A percentile compares a stretch with the other conserved stretches of the same genome.
phyloP scores from a whole-genome alignment of 2,329 filamentous ascomycete species.

The Colletotrichum sp. region DNA sequence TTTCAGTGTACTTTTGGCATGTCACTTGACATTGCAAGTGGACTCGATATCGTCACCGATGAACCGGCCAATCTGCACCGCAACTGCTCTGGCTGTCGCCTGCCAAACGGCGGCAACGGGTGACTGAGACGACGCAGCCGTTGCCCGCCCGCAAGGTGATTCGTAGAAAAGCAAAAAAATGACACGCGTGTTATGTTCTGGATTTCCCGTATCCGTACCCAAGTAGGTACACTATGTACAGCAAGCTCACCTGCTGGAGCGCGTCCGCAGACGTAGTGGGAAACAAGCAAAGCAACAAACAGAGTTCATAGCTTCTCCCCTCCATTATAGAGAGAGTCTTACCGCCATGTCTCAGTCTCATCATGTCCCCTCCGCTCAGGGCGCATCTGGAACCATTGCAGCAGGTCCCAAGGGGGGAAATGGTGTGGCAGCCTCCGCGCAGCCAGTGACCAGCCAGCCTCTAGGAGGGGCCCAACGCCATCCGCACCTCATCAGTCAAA shows the following conservation, averaged over 20 bases:
- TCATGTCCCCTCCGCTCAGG: constrained; percentile 15
- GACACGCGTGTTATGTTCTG: neutral
- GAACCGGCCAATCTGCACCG: neutral
- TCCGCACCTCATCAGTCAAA: constrained; percentile 7
- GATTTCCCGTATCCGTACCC: neutral
- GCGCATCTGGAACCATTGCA: constrained; percentile 14
- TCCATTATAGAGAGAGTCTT: neutral
- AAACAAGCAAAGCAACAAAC: neutral
- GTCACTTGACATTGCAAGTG: neutral
- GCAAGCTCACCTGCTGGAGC: neutral
- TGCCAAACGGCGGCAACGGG: neutral
- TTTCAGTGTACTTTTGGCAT: neutral
- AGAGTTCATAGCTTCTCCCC: constrained; percentile 15
- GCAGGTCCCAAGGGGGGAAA: neutral
- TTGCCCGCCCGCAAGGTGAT: neutral
- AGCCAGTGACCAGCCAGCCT: neutral
- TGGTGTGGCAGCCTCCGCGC: constrained; percentile 14
- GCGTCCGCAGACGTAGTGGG: neutral
- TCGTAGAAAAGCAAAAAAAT: neutral
- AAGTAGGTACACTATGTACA: neutral
- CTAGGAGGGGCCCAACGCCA: constrained; percentile 7
- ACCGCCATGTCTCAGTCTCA: constrained; percentile 20
- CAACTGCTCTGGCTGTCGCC: neutral
- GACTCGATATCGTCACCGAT: neutral
- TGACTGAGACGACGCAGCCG: neutral